A percentile compares a stretch with the other conserved stretches of the same genome.
Evolutionary conservation across 2,329 filamentous ascomycete genomes (phyloP).

Genomic region (Trichoderma harzianum): DNA sequence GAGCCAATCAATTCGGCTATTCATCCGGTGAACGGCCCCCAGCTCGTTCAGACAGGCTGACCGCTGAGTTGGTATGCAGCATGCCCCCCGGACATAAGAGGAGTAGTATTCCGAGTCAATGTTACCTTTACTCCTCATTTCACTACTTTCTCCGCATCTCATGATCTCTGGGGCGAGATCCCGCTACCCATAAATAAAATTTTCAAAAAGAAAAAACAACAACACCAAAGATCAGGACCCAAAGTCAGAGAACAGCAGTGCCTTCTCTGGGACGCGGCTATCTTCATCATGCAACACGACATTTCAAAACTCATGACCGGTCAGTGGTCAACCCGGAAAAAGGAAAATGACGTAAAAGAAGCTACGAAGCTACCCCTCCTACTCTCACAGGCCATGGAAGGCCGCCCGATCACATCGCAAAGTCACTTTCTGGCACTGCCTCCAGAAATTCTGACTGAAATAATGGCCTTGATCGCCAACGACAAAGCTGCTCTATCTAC

Average conservation of each 20-base stretch:
- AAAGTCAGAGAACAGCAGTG: background rate
- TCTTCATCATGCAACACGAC: background rate
- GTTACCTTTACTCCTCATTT: background rate
- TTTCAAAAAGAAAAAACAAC: background rate
- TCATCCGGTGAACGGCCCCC: background rate
- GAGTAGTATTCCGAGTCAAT: background rate
- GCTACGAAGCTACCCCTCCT: slow-evolving; percentile 9
- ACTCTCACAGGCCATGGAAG: slow-evolving; percentile 12
- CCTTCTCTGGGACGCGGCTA: background rate
- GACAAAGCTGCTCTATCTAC: slow-evolving; percentile 18
- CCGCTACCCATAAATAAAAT: background rate
- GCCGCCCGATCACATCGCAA: background rate
- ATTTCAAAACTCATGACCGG: background rate
- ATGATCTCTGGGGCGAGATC: background rate
- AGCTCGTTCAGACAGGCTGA: background rate
- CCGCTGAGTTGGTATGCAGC: background rate
- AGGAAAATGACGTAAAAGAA: background rate
- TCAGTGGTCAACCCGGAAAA: background rate
- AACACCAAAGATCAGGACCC: background rate
- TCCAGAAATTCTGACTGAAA: slow-evolving; percentile 13
- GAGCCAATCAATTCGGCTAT: background rate
- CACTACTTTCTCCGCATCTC: background rate
- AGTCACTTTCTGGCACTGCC: slow-evolving; percentile 16
- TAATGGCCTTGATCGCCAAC: slow-evolving; percentile 17
- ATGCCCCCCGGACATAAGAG: background rate